These are phyloP conservation scores for Adenanthera pavonina DNA, from an alignment of 306 rosid genomes.

Conservation along the genomic window DNA sequence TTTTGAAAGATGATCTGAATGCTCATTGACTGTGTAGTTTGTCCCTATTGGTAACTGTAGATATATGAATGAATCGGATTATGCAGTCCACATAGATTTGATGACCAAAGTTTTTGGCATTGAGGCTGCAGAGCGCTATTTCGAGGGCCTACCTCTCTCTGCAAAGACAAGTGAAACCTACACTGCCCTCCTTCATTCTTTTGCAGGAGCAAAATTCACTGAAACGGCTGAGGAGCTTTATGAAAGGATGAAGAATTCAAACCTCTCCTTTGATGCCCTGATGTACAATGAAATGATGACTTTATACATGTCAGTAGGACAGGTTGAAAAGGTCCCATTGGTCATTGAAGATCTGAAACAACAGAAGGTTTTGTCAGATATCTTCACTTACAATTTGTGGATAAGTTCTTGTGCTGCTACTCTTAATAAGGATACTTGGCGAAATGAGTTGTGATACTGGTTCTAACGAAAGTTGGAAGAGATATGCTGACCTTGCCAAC, in stretches of 20 bases:
- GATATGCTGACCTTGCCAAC: slow-evolving; percentile 69
- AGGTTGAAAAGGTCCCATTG: slow-evolving; percentile 72
- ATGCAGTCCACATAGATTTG: slow-evolving; percentile 81
- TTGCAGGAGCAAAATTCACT: slow-evolving; percentile 73
- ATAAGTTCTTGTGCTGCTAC: slow-evolving; percentile 86
- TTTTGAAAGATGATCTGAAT: not conserved
- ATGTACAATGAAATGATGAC: slow-evolving; percentile 96
- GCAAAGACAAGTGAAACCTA: slow-evolving; percentile 77
- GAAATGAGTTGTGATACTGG: slow-evolving; percentile 68
- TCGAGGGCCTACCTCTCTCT: slow-evolving; percentile 70
- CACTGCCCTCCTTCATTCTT: slow-evolving; percentile 92
- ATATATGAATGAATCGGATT: slow-evolving; percentile 91
- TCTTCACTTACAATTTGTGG: slow-evolving; percentile 92
- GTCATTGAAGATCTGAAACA: slow-evolving; percentile 77
- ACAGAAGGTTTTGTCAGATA: slow-evolving; percentile 68
- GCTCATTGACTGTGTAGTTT: slow-evolving; percentile 1
- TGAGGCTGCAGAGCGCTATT: slow-evolving; percentile 91
- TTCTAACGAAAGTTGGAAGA: slow-evolving; percentile 68
- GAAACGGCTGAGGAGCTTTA: slow-evolving; percentile 86
- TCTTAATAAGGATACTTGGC: slow-evolving; percentile 61
- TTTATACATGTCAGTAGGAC: slow-evolving; percentile 85
- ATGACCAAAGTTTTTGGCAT: slow-evolving; percentile 92
- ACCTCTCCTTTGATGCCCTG: slow-evolving; percentile 63
- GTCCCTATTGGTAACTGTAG: slow-evolving; percentile 58
- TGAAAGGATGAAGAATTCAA: slow-evolving; percentile 61